Evolutionary conservation across 345 rosid genomes (phyloP).

Genomic region (Aegle marmelos): DNA sequence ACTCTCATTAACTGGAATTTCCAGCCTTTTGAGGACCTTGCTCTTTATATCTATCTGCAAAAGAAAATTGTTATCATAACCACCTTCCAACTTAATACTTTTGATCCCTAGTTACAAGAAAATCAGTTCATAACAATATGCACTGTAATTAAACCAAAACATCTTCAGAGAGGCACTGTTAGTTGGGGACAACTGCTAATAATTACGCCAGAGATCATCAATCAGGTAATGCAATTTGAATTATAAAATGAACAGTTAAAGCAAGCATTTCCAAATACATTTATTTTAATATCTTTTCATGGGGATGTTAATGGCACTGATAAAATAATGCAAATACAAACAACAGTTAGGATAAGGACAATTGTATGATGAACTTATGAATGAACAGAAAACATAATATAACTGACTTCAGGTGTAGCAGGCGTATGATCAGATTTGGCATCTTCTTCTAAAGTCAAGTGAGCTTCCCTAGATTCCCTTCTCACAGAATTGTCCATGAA

Average conservation of each 20-base stretch:
- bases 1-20: conserved; percentile 51
- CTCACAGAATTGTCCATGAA: conserved; percentile 26
- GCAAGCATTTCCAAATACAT: neutral
- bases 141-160: neutral
- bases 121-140: neutral
- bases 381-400: neutral
- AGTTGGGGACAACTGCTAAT: neutral
- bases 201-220: neutral
- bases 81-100: neutral
- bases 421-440: neutral
- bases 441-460: conserved; percentile 1
- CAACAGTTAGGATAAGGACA: neutral
- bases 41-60: conserved; percentile 42
- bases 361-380: neutral
- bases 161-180: neutral
- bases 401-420: conserved; percentile 1
- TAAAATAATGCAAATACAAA: neutral
- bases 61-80: neutral
- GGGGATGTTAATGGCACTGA: neutral
- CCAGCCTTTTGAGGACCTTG: conserved; percentile 42
- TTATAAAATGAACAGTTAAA: neutral
- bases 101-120: neutral
- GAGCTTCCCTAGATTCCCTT: conserved; percentile 3
- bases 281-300: neutral
- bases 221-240: neutral